Evolutionary conservation across 306 rosid species (phyloP).

Genomic region (Crataegus laevigata): DNA sequence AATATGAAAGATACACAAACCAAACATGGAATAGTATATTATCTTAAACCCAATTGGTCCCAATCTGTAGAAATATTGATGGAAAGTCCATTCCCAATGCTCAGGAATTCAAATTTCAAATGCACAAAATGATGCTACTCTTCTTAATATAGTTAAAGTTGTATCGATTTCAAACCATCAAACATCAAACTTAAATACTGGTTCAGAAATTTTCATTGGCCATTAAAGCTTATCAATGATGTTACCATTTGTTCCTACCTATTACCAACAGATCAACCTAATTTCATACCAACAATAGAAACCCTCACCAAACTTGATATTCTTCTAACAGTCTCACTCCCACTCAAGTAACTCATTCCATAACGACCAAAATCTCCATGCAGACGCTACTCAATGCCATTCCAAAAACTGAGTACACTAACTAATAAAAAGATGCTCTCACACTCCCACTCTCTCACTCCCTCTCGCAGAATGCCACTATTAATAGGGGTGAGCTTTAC

Average conservation of each 20-base stretch:
- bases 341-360: not conserved
- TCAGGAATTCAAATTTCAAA: not conserved
- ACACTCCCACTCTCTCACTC: not conserved
- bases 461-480: constrained; percentile 6
- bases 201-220: not conserved
- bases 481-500: constrained; percentile 15
- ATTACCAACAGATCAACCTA: not conserved
- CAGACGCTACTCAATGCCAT: not conserved
- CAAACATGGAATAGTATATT: not conserved
- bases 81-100: not conserved
- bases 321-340: not conserved
- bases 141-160: not conserved
- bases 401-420: not conserved
- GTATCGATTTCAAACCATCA: not conserved
- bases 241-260: constrained; percentile 9
- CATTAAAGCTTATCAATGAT: not conserved
- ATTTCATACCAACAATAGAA: constrained; percentile 3
- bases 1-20: not conserved
- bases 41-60: too few species aligned
- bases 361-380: constrained; percentile 7
- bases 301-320: not conserved
- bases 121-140: not conserved
- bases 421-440: not conserved
- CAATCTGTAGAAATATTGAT: too few species aligned
- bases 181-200: not conserved